Evolutionary conservation across 2,329 filamentous ascomycete genomes (phyloP), one percentile per base, ranked within the genome.

Genomic region (Ophiostoma sp.): DNA sequence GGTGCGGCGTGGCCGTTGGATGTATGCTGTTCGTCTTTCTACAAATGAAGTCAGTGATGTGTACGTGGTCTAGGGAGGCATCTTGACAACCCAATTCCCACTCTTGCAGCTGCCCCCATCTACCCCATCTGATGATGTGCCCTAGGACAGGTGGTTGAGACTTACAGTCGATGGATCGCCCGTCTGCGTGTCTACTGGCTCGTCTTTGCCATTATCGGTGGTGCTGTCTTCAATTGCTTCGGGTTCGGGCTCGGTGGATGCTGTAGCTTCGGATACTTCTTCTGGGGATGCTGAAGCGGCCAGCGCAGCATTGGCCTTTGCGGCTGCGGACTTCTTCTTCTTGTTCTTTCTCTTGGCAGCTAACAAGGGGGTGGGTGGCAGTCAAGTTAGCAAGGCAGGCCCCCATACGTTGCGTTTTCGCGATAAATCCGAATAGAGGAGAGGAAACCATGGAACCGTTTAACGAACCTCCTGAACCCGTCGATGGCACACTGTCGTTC

Each of bases 341-440:
- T 83, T 86, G 74, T 81, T 83, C 75, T 81, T 83, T 79, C 84
- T 86, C 78, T 85, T 86, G 77, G 83, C 84, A 65, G 80, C 74
- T 73, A 62, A 41, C 58, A 62, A 62, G 58, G 58, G 58, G 58
- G 58, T 16, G 52, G 45, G 68, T 67, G 70, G 64, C 65, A 65
- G 71, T 76, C 63, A 76, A 74, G 38, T 42, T 64, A 52, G 63
- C 63, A 62, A 27, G 36, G 27, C 11, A 18, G 49, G 49, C n/a
- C 12, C 55, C 45, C 27, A 27, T 27, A n/a, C 45, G 45, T 60
- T 60, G 58, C 36, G 58, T n/a, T 62, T 27, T 27, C 27, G 27
- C 27, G 27, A 27, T 27, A 27, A 62, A 62, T 42, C 42, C 16
- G 38, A 63, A 44, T 12, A 16, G 40, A 9, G 18, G 27, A 58